Conservation (phyloP, 176 grass and related monocot species). For the Hyparrhenia diplandra region DNA sequence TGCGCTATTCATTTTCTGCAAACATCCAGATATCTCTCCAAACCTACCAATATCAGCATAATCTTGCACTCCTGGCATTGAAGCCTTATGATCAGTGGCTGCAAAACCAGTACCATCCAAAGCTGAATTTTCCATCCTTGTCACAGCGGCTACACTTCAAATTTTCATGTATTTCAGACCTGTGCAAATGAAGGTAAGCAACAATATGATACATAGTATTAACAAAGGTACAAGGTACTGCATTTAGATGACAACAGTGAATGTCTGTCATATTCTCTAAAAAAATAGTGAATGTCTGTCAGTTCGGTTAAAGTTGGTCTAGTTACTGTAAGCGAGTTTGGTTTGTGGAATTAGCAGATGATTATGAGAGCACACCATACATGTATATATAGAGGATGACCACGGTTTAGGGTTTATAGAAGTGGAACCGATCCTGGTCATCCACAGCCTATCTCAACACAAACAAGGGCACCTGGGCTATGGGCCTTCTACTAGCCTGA, state of each 20-base stretch:
- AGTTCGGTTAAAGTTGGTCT: constrained; percentile 4
- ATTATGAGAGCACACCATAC: background rate
- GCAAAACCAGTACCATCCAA: constrained; percentile 23
- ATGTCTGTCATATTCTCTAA: background rate
- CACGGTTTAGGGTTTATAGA: background rate
- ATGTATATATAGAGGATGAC: background rate
- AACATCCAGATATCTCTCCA: constrained; percentile 73
- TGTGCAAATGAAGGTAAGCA: constrained; percentile 27
- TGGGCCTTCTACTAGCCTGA: background rate
- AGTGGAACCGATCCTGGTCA: background rate
- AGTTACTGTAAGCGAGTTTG: background rate
- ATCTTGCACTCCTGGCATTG: background rate
- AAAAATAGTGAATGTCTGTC: background rate
- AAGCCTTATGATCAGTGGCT: constrained; percentile 26
- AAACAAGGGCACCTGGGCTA: background rate
- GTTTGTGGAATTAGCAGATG: background rate
- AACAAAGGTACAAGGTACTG: background rate
- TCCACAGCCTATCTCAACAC: background rate
- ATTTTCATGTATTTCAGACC: constrained; percentile 98
- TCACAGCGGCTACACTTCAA: constrained; percentile 82
- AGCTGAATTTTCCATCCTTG: constrained; percentile 13
- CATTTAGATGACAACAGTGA: constrained; percentile 4
- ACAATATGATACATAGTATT: constrained; percentile 9
- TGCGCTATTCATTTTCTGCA: constrained; percentile 64
- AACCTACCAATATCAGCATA: constrained; percentile 80